Conservation (phyloP, 2,329 filamentous ascomycete genomes). For the Talaromyces sp. region DNA sequence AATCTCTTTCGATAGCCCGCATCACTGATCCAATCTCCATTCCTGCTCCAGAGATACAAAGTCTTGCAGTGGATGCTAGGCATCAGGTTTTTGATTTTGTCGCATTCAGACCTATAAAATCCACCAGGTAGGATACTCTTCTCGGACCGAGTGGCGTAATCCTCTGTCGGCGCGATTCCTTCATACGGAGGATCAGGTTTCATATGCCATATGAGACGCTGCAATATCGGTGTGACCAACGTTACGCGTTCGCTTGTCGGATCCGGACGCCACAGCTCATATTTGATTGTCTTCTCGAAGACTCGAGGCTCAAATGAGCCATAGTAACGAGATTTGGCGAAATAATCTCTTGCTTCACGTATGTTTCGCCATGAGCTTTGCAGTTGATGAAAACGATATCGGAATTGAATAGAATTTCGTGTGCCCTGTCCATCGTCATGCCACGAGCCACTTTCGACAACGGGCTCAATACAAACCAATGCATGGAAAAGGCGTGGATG, state of each 20-base stretch:
- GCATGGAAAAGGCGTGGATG: constrained; percentile 11
- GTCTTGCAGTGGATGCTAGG: constrained; percentile 10
- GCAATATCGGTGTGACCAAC: constrained; percentile 8
- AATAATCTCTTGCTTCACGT: neutral
- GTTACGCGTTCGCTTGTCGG: constrained; percentile 1
- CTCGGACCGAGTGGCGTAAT: constrained; percentile 6
- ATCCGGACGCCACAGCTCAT: constrained; percentile 8
- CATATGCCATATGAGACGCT: constrained; percentile 7
- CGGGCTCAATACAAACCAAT: constrained; percentile 7
- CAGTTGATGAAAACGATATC: constrained; percentile 4
- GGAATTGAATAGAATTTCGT: neutral
- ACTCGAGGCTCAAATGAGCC: constrained; percentile 7
- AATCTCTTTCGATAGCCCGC: constrained; percentile 6
- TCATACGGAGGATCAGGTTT: constrained; percentile 7
- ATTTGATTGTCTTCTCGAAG: constrained; percentile 9
- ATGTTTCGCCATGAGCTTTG: constrained; percentile 4
- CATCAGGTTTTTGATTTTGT: constrained; percentile 10
- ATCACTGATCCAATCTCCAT: constrained; percentile 7
- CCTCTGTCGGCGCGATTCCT: constrained; percentile 9
- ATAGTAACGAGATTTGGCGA: constrained; percentile 8
- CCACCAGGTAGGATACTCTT: constrained; percentile 9
- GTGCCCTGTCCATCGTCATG: neutral
- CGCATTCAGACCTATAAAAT: constrained; percentile 10
- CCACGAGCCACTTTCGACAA: constrained; percentile 11
- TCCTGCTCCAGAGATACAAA: constrained; percentile 9